Evolutionary conservation across 306 rosid genomes (phyloP), one percentile per base, ranked within the genome.

Genomic region (Herpetospermum pedunculosum): DNA sequence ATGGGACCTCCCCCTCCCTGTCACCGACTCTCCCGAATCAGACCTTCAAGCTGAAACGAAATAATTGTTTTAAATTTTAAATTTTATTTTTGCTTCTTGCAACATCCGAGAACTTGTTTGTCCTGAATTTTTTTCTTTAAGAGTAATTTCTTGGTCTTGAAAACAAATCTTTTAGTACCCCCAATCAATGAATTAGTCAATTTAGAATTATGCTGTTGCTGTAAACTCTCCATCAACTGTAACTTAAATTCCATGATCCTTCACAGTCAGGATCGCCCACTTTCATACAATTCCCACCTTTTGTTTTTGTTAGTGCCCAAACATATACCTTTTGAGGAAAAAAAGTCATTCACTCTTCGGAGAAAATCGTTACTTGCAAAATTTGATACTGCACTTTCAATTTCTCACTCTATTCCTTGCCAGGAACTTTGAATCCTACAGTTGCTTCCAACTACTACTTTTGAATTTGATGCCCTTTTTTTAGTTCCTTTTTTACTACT

Each of bases 31-130:
- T 41, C 55, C 34, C 37, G 38, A 68, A 43, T 43, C 34, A 19
- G 72, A 41, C 35, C 72, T 44, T 18, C 13, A 38, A 41, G 34
- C 10, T 65, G 26, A 38, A 65, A 37, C 55, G 41, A 70, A 46
- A 70, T 70, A 25, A 46, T 41, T 25, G 57, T 46, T 70, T 46
- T 25, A 5, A 65, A 64, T 70, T 77, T 73, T 69, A 64, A 32
- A 47, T 73, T 28, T 49, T n/a, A 11, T 46, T 44, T 14, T 0
- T 8, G 1, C 6, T 62, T 62, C 14, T 65, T 38, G 11, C 47
- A 1, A n/a, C 19, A 38, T 11, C 32, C 4, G 3, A 62, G n/a
- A 11, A 64, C 44, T 60, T 34, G 2, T 34, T 21, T 2, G 2
- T 40, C 48, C 8, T 19, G 4, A 37, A 35, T n/a, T 4, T 8